Percentiles rank a stretch among this genome's conserved stretches.
phyloP scores from a whole-genome alignment of 192 early-diverging fungal genomes.

The Diversispora eburnea region DNA sequence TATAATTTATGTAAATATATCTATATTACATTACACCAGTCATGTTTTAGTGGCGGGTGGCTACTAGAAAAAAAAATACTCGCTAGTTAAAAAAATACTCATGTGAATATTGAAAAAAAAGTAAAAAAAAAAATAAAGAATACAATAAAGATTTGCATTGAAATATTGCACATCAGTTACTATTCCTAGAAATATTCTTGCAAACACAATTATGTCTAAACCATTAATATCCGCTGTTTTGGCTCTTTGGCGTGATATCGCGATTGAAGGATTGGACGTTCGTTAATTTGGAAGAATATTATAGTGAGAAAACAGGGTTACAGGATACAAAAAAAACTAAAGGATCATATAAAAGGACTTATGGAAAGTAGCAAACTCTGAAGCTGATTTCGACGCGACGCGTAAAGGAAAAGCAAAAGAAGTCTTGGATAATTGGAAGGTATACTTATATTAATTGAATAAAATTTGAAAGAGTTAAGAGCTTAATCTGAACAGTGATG shows the following conservation, averaged over 20 bases:
- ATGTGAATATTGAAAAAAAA: too few species aligned
- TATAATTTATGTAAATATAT: too few species aligned
- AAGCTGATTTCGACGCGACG: background rate
- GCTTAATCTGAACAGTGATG: background rate
- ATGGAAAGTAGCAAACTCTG: background rate
- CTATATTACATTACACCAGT: too few species aligned
- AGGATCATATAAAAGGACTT: constrained; percentile 11
- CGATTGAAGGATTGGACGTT: constrained; percentile 4
- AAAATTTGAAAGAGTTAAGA: background rate
- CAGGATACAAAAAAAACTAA: background rate
- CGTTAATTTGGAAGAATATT: background rate
- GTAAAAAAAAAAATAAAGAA: too few species aligned
- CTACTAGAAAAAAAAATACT: too few species aligned
- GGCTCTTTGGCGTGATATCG: background rate
- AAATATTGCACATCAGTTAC: too few species aligned
- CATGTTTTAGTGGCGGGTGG: too few species aligned
- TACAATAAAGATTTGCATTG: too few species aligned
- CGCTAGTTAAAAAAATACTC: too few species aligned
- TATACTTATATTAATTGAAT: background rate
- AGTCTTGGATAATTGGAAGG: background rate
- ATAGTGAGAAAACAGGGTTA: background rate
- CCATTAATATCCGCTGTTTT: background rate
- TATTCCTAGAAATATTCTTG: too few species aligned
- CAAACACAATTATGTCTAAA: too few species aligned
- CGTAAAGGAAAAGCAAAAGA: constrained; percentile 1